These are phyloP conservation scores for Aspergillus asperescens DNA, from an alignment of 495 filamentous ascomycete genomes.

Conservation along the genomic window DNA sequence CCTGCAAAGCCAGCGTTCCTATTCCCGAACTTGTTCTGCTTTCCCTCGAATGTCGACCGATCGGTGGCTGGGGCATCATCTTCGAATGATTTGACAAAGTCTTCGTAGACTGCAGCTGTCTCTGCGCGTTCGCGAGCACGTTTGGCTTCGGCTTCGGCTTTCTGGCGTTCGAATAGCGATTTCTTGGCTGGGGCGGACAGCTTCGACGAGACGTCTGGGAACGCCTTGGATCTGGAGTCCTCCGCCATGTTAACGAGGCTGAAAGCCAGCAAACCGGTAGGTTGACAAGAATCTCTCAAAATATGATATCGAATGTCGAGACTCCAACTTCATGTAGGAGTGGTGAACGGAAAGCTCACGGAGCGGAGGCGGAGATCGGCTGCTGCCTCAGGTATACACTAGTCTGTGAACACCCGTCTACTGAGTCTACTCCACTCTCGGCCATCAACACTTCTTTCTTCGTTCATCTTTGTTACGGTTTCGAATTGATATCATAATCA, in stretches of 20 bases:
- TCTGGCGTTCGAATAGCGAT: slow-evolving; percentile 87
- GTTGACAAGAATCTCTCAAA: slow-evolving; percentile 1
- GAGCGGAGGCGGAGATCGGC: slow-evolving; percentile 13
- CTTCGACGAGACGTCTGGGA: slow-evolving; percentile 80
- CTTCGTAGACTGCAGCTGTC: slow-evolving; percentile 82
- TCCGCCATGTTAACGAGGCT: slow-evolving; percentile 36
- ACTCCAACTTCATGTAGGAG: neutral
- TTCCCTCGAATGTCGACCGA: slow-evolving; percentile 20
- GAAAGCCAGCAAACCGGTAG: slow-evolving; percentile 21
- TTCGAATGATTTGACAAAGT: slow-evolving; percentile 87
- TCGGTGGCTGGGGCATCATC: slow-evolving; percentile 52
- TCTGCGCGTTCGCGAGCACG: slow-evolving; percentile 80
- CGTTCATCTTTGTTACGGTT: neutral
- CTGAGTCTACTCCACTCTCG: too few species aligned
- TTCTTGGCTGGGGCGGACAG: slow-evolving; percentile 77
- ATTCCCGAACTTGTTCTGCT: slow-evolving; percentile 31
- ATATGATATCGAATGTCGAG: neutral
- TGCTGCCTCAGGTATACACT: slow-evolving; percentile 15
- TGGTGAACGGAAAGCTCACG: slow-evolving; percentile 3
- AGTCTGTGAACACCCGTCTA: neutral
- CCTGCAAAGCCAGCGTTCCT: slow-evolving; percentile 40
- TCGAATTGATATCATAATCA: slow-evolving; percentile 7
- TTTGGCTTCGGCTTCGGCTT: slow-evolving; percentile 91
- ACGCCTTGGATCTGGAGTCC: slow-evolving; percentile 50
- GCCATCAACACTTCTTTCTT: neutral